Percentiles rank a stretch among this genome's conserved stretches.
phyloP scores from a whole-genome alignment of 768 basidiomycete species.

The Trametes sanguinea region DNA sequence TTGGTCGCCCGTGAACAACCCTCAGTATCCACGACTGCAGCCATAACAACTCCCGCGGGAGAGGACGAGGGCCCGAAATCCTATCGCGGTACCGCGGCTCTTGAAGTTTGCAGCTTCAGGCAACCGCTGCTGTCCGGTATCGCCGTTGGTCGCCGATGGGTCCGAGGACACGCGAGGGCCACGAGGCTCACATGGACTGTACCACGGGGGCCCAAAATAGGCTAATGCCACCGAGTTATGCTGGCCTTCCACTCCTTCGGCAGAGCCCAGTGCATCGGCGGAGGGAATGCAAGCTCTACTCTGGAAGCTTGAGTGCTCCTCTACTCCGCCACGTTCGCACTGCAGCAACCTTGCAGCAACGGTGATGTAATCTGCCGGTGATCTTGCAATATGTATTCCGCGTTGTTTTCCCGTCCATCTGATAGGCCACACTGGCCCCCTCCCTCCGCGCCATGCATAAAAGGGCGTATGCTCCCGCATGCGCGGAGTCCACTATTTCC shows the following conservation, averaged over 20 bases:
- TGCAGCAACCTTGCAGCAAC: slow-evolving; percentile 13
- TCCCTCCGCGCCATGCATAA: slow-evolving; percentile 13
- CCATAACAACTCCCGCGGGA: not conserved
- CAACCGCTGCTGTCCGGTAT: slow-evolving; percentile 8
- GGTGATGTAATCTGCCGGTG: slow-evolving; percentile 22
- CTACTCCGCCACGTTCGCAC: slow-evolving; percentile 18
- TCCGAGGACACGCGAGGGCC: slow-evolving; percentile 23
- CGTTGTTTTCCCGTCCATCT: slow-evolving; percentile 14
- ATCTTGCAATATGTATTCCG: slow-evolving; percentile 17
- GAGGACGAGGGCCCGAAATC: not conserved
- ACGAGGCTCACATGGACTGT: slow-evolving; percentile 21
- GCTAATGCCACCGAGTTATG: slow-evolving; percentile 14
- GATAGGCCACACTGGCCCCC: slow-evolving; percentile 8
- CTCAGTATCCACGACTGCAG: not conserved
- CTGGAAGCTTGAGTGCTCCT: slow-evolving; percentile 11
- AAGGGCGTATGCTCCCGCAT: slow-evolving; percentile 4
- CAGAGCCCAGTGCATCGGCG: slow-evolving; percentile 14
- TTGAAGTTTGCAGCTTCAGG: not conserved
- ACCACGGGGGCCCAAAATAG: slow-evolving; percentile 12
- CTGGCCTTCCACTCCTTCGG: slow-evolving; percentile 9
- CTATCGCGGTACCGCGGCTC: slow-evolving; percentile 1
- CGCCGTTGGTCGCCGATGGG: slow-evolving; percentile 16
- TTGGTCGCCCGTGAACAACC: too few species aligned
- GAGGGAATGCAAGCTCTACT: slow-evolving; percentile 19
- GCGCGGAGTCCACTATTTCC: slow-evolving; percentile 13